phyloP scores from a whole-genome alignment of 352 stramenopile species.

The Phytopythium helicoides region DNA sequence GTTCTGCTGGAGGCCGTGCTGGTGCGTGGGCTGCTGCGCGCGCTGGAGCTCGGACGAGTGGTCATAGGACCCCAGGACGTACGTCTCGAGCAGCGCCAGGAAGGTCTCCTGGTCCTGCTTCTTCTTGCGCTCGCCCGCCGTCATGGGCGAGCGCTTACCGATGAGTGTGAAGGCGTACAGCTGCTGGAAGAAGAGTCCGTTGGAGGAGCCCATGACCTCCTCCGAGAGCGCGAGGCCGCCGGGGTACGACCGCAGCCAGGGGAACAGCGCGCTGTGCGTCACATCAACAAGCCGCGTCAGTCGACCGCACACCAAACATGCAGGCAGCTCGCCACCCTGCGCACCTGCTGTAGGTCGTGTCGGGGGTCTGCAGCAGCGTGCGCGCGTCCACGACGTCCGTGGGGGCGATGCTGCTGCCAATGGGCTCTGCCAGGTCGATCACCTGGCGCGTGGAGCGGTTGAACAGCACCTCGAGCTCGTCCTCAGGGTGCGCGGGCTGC shows the following conservation, averaged over 20 bases:
- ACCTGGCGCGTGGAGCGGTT: slow-evolving; percentile 70
- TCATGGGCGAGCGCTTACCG: slow-evolving; percentile 48
- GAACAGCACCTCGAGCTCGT: slow-evolving; percentile 80
- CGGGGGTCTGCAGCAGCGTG: slow-evolving; percentile 61
- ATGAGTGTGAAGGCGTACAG: slow-evolving; percentile 80
- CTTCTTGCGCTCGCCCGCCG: slow-evolving; percentile 42
- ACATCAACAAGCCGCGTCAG: neutral
- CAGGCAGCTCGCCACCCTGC: too few relatives aligned
- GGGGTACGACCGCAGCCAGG: slow-evolving; percentile 69
- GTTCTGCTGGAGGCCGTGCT: slow-evolving; percentile 7
- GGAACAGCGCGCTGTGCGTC: slow-evolving; percentile 57
- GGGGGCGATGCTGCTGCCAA: slow-evolving; percentile 55
- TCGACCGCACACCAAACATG: neutral
- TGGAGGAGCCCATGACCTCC: slow-evolving; percentile 59
- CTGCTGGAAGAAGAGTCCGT: slow-evolving; percentile 84
- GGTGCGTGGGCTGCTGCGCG: slow-evolving; percentile 1
- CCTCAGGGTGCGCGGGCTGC: slow-evolving; percentile 18
- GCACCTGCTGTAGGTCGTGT: slow-evolving; percentile 55
- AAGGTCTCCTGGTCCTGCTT: slow-evolving; percentile 66
- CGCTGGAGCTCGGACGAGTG: slow-evolving; percentile 14
- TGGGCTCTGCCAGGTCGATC: slow-evolving; percentile 64
- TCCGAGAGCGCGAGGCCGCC: slow-evolving; percentile 41
- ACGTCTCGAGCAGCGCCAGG: slow-evolving; percentile 58
- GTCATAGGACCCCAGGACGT: slow-evolving; percentile 68
- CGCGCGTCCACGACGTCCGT: slow-evolving; percentile 81